Evolutionary conservation across 352 stramenopile species (phyloP).

Genomic region (Thalassiosira livingstoniorum): DNA sequence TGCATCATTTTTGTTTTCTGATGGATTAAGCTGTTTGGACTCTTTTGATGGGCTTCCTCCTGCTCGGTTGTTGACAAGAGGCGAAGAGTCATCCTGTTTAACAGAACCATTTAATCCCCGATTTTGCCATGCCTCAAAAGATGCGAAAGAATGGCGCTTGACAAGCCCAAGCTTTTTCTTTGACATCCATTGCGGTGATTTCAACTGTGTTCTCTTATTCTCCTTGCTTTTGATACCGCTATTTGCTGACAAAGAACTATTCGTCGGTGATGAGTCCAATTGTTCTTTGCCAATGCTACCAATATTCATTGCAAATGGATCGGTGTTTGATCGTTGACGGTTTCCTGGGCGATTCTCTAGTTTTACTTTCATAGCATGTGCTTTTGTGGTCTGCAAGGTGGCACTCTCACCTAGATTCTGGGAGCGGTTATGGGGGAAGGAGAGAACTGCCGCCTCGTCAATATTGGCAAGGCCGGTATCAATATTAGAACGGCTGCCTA

Average conservation of each 20-base stretch:
- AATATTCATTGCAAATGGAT: slow-evolving; percentile 16
- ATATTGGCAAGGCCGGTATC: slow-evolving; percentile 31
- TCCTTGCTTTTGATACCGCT: not conserved
- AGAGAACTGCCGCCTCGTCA: slow-evolving; percentile 27
- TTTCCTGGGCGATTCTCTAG: not conserved
- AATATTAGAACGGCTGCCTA: not conserved
- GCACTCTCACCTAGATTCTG: not conserved
- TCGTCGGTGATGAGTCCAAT: not conserved
- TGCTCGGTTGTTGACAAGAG: not conserved
- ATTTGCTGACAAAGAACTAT: not conserved
- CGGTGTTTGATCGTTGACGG: slow-evolving; percentile 42
- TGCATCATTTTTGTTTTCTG: not conserved
- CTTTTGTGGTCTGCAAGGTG: not conserved
- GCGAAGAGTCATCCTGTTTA: not conserved
- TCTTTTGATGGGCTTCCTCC: not conserved
- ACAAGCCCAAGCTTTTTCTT: slow-evolving; percentile 9
- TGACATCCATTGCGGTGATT: not conserved
- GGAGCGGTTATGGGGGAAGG: not conserved
- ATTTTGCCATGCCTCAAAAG: slow-evolving; percentile 1
- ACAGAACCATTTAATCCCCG: not conserved
- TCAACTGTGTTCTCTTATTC: not conserved
- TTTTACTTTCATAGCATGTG: not conserved
- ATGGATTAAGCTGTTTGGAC: not conserved
- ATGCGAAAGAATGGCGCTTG: slow-evolving; percentile 10
- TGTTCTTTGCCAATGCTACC: slow-evolving; percentile 1